Evolutionary conservation across 805 yeast genomes (phyloP), one percentile per base, ranked within the genome.

Genomic region (Cyberlindnera bimundalis): DNA sequence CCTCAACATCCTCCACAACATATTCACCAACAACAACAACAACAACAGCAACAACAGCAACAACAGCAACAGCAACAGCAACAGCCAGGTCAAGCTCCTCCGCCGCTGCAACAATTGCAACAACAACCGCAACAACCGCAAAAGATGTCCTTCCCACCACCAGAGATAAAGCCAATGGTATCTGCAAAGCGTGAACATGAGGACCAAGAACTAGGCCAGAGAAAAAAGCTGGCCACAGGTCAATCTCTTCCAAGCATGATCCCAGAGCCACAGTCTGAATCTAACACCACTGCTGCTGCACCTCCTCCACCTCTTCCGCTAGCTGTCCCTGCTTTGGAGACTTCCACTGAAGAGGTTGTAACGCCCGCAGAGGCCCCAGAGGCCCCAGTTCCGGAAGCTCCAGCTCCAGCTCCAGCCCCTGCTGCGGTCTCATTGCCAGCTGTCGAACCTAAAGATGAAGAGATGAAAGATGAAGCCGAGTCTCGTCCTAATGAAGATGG

Each of bases 161-260:
- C 39, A 7, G 40, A 44, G 11, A 5, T 21, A n/a, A 34, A 39
- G 27, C 43, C 42, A 29, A 9, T 39, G 24, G 37, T 37, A 15
- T 35, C 48, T 14, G 16, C 48, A 23, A 52, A 40, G 21, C 46
- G 51, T 33, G 51, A 47, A 25, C 37, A 28, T 26, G 48, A 47
- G 10, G 46, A 43, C 2, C 44, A 40, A 19, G 50, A 46, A 15
- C 29, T 30, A 6, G 42, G 39, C 5, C 41, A 40, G 27, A 40
- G 50, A 23, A 46, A 46, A 45, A 42, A 38, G 30, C 17, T 27
- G 10, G 33, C 40, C 10, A 16, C 29, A 14, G 43, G 35, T 27
- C 10, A 23, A 8, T 19, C 33, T 3, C 20, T 37, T 7, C 31
- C 35, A 30, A 31, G 35, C 17, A 18, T 30, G 35, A 31, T 17